Evolutionary conservation across 1,284 basidiomycete genomes (phyloP).

Genomic region (Cutaneotrichosporon sp.): DNA sequence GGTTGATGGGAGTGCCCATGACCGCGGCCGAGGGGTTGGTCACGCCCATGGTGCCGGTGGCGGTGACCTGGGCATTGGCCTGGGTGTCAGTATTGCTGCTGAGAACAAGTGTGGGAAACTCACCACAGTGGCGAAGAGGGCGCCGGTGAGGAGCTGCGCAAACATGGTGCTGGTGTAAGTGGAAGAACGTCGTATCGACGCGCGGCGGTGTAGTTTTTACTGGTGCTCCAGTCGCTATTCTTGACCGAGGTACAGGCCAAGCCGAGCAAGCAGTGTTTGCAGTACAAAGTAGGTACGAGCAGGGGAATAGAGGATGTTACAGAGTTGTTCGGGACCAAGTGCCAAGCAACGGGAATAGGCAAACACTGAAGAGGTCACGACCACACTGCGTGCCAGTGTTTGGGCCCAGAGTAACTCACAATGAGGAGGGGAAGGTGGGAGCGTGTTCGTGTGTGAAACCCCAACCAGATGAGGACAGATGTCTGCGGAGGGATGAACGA

Average conservation of each 20-base stretch:
- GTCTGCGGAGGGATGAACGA: not conserved
- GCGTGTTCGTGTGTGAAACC: not conserved
- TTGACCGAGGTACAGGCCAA: not conserved
- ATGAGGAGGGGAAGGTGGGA: not conserved
- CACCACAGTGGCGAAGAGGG: conserved; percentile 9
- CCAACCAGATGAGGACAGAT: not conserved
- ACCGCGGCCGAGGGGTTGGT: conserved; percentile 46
- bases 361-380: not conserved
- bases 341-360: not conserved
- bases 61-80: conserved; percentile 48
- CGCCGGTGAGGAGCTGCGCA: conserved; percentile 16
- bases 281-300: not conserved
- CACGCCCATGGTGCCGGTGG: conserved; percentile 47
- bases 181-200: not conserved
- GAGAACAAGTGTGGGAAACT: not conserved
- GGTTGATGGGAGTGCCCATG: conserved; percentile 49
- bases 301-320: not conserved
- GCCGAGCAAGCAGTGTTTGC: not conserved
- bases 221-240: not conserved
- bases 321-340: not conserved
- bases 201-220: not conserved
- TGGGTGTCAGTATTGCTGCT: conserved; percentile 3
- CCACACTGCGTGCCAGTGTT: not conserved
- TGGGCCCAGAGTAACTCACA: not conserved
- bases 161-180: conserved; percentile 15